phyloP scores from a whole-genome alignment of 768 basidiomycete genomes.

The Podaxis sp. region DNA sequence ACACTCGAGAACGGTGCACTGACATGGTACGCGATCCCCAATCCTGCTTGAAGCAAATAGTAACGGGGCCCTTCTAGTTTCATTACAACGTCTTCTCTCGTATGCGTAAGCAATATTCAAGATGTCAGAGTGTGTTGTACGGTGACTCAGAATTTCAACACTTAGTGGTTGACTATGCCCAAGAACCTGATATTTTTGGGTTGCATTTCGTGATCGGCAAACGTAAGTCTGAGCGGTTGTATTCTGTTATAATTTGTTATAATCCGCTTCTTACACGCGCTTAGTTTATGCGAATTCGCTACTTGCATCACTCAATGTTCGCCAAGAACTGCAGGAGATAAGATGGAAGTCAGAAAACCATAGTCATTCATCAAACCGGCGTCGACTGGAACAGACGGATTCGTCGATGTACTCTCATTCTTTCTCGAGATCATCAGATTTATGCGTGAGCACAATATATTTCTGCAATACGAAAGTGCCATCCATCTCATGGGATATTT shows the following conservation, averaged over 20 bases:
- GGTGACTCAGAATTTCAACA: neutral
- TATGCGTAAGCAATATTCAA: constrained; percentile 32
- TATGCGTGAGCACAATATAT: neutral
- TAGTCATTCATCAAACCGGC: neutral
- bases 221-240: constrained; percentile 25
- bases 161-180: constrained; percentile 43
- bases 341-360: constrained; percentile 5
- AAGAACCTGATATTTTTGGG: constrained; percentile 42
- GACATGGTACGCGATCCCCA: constrained; percentile 35
- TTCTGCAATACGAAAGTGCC: neutral
- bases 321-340: constrained; percentile 7
- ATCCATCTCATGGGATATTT: neutral
- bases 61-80: constrained; percentile 24
- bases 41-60: neutral
- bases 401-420: neutral
- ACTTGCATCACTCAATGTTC: constrained; percentile 24
- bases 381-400: neutral
- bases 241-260: no score
- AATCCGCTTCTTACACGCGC: no score
- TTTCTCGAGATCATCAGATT: neutral
- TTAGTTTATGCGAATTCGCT: constrained; percentile 37
- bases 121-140: neutral
- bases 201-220: constrained; percentile 49
- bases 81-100: constrained; percentile 38
- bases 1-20: constrained; percentile 52